Conservation (phyloP, 257 asterid species). For the Solanum medicagineum region DNA sequence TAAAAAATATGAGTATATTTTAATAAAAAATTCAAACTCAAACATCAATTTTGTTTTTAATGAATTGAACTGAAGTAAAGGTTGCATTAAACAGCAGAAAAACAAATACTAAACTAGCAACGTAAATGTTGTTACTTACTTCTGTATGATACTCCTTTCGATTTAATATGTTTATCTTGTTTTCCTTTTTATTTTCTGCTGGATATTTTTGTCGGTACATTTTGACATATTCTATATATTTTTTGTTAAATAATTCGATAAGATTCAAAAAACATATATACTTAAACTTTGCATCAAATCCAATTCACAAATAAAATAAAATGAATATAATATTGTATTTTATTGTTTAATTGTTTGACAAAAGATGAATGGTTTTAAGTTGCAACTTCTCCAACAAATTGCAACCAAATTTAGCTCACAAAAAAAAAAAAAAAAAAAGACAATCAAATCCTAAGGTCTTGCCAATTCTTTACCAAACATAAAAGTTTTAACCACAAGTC, state of each 20-base stretch:
- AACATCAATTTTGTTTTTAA: neutral
- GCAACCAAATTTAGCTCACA: neutral
- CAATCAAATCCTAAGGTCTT: neutral
- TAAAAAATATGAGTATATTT: neutral
- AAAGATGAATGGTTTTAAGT: neutral
- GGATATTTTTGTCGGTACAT: no score
- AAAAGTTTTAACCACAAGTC: no score
- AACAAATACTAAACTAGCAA: neutral
- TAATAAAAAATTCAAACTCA: neutral
- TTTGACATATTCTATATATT: no score
- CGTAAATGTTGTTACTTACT: neutral
- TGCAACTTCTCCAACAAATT: neutral
- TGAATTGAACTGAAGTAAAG: neutral
- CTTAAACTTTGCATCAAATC: no score
- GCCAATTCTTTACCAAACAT: neutral
- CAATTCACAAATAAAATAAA: no score
- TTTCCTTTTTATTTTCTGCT: no score
- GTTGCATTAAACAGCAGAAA: neutral
- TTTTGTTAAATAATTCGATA: no score
- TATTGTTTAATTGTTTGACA: neutral
- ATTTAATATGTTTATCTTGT: no score
- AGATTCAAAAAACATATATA: no score
- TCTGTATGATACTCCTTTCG: neutral
- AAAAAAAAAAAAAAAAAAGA: neutral
- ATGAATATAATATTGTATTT: no score